Percentiles rank a stretch among this genome's conserved stretches.
phyloP scores from a whole-genome alignment of 2,329 filamentous ascomycete species.

The Fusarium buxicola region DNA sequence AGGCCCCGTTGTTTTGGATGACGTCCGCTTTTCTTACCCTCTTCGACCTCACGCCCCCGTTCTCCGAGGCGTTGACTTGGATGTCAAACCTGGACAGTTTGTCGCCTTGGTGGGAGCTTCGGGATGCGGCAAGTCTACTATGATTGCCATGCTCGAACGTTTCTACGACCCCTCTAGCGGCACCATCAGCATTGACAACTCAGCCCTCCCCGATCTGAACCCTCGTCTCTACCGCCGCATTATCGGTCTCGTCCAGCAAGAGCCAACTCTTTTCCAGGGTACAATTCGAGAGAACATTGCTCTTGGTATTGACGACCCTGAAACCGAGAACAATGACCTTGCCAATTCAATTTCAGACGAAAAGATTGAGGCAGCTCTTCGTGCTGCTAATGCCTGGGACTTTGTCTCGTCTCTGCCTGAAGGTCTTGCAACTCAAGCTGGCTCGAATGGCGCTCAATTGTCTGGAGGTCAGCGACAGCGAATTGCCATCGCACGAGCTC shows the following conservation, averaged over 20 bases:
- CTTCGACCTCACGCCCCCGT: constrained; percentile 55
- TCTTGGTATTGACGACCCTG: constrained; percentile 41
- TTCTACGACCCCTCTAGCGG: constrained; percentile 60
- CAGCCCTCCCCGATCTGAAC: constrained; percentile 56
- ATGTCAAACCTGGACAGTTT: constrained; percentile 60
- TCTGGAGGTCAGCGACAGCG: constrained; percentile 77
- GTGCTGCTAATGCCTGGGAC: constrained; percentile 62
- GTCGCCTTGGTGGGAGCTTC: constrained; percentile 64
- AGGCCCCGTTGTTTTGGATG: constrained; percentile 58
- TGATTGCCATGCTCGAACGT: constrained; percentile 63
- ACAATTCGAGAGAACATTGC: constrained; percentile 85
- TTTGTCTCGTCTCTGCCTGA: constrained; percentile 54
- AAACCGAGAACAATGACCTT: constrained; percentile 13
- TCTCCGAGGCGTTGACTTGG: constrained; percentile 54
- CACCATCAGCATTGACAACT: constrained; percentile 58
- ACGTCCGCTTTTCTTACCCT: constrained; percentile 74
- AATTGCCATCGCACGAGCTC: constrained; percentile 75
- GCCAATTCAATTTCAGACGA: constrained; percentile 36
- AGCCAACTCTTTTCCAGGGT: constrained; percentile 78
- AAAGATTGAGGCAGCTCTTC: constrained; percentile 58
- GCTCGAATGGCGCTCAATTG: constrained; percentile 72
- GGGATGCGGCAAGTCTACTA: constrained; percentile 71
- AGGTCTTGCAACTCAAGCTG: constrained; percentile 70
- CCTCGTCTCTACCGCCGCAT: constrained; percentile 63
- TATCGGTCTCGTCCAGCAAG: constrained; percentile 68